These are phyloP conservation scores for Hanseniaspora osmophila DNA, from an alignment of 805 yeast species.

Conservation along the genomic window DNA sequence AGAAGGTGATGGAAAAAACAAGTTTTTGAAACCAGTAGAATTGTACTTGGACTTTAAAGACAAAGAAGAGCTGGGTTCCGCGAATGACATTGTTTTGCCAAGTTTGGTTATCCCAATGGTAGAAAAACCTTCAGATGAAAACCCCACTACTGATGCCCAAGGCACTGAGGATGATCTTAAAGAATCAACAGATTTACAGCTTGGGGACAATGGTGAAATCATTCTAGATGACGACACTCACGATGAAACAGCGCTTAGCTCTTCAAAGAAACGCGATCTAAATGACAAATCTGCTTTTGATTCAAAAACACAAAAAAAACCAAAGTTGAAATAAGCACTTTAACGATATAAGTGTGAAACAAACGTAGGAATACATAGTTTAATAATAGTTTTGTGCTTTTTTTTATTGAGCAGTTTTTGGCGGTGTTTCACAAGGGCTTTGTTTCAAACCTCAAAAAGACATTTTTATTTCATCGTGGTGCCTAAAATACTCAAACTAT, in stretches of 20 bases:
- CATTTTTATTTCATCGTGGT: no score
- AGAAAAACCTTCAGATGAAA: conserved; percentile 1
- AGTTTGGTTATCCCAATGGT: conserved; percentile 20
- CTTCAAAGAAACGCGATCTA: not conserved
- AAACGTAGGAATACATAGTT: no score
- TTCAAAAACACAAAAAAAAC: conserved; percentile 9
- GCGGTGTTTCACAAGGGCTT: no score
- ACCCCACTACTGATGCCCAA: conserved; percentile 3
- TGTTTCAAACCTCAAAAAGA: no score
- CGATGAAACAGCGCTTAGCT: not conserved
- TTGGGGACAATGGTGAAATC: conserved; percentile 14
- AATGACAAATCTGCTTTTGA: conserved; percentile 1
- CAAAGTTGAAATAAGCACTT: conserved; percentile 3
- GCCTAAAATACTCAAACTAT: no score
- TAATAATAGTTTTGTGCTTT: no score
- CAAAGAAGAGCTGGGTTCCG: not conserved
- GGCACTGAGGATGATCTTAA: not conserved
- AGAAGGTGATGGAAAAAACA: conserved; percentile 32
- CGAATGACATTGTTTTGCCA: conserved; percentile 17
- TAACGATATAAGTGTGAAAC: not conserved
- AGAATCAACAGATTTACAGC: not conserved
- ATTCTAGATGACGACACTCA: conserved; percentile 7
- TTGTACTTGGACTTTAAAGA: conserved; percentile 31
- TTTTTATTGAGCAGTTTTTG: no score
- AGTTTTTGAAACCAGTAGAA: conserved; percentile 41